A percentile compares a stretch with the other conserved stretches of the same genome.
These are phyloP conservation scores for Rhodotorula graminis DNA, from an alignment of 768 basidiomycete species.

Conservation along the genomic window DNA sequence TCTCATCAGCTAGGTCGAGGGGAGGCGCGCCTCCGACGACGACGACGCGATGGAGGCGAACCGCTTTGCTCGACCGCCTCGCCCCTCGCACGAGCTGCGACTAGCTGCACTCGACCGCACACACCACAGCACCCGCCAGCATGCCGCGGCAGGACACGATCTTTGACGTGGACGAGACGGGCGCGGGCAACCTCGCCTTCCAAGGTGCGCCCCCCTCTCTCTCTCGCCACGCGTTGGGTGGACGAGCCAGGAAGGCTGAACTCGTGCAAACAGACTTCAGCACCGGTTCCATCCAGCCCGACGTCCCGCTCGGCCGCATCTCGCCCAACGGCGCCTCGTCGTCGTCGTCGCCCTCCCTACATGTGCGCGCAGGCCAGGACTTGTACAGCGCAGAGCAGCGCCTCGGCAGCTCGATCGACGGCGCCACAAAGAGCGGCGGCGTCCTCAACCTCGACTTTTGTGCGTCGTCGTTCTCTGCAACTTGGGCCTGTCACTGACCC, in stretches of 20 bases:
- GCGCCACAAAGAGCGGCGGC: constrained; percentile 33
- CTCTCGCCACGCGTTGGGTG: background rate
- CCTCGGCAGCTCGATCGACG: constrained; percentile 20
- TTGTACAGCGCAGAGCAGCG: constrained; percentile 16
- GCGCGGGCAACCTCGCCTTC: background rate
- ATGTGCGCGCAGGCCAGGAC: constrained; percentile 3
- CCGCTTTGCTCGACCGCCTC: no score
- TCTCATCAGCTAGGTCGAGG: no score
- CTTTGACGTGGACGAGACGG: constrained; percentile 19
- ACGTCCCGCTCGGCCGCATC: constrained; percentile 31
- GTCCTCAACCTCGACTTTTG: constrained; percentile 37
- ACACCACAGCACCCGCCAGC: background rate
- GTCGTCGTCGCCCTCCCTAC: constrained; percentile 3
- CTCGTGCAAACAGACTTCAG: constrained; percentile 22
- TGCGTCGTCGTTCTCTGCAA: background rate
- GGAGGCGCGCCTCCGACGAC: no score
- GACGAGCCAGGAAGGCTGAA: no score
- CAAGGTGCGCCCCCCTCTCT: background rate
- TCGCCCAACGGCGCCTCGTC: constrained; percentile 16
- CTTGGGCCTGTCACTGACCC: background rate
- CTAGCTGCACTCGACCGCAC: background rate
- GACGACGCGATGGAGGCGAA: no score
- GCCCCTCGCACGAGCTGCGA: background rate
- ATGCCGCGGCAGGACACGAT: constrained; percentile 21
- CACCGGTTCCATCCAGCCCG: constrained; percentile 20